Evolutionary conservation across 23 red algal genomes (phyloP), one percentile per base, ranked within the genome.

Genomic region (Gracilaria domingensis): DNA sequence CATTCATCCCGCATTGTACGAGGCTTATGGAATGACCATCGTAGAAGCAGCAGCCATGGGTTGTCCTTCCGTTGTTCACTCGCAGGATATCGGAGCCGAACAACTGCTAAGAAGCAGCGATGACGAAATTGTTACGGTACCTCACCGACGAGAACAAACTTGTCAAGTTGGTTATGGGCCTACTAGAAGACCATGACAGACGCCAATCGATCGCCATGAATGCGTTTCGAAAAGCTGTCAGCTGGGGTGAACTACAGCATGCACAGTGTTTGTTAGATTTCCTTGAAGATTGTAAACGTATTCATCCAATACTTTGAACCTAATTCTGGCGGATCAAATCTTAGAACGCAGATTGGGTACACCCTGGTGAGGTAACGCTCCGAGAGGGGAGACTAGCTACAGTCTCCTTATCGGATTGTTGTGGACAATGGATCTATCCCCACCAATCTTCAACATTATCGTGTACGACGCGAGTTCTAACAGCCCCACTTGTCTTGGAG

Each of bases 41-140:
- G 73, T 80, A 33, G 73, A 90, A 80, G 86, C 86, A 12, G 86
- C 86, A 16, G 86, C 86, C 30, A 80, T 90, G 71, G 73, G 49
- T 5, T 90, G 72, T 53, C 86, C 86, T 38, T 50, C 73, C 2
- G 61, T 90, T 16, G 21, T 90, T 13, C 28, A 80, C 59, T 37
- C 48, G 23, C 33, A 44, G n/a, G 84, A 66, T 75, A 75, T 88
- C 66, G 84, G 85, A 8, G 85, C 67, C 37, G 44, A 40, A 40
- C 85, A 88, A 38, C 59, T 62, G 25, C 65, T 2, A 29, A 23
- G 23, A 59, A 23, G 23, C 14, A 59, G 4, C 3, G 23, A 59
- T 18, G 23, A 20, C 24, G 59, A 23, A 62, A 29, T 62, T 26
- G 4, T 62, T 24, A 62, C 59, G 12, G 24, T 18, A 62, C 59